phyloP scores from a whole-genome alignment of 2,329 filamentous ascomycete species.

The Alternaria sp. region DNA sequence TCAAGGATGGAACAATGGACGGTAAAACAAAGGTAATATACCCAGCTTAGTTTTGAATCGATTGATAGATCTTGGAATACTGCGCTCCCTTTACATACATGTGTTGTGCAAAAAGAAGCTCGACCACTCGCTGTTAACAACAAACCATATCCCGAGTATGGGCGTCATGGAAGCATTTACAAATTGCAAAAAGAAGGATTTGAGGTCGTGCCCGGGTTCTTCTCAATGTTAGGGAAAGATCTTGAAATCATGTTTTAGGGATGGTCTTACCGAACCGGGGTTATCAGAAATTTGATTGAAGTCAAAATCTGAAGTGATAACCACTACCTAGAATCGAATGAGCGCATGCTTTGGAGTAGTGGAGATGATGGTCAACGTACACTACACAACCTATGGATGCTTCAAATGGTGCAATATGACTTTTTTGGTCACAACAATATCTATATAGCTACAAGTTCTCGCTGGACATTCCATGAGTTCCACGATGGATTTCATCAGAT shows the following conservation, averaged over 20 bases:
- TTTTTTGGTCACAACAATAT: fast-evolving
- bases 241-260: not conserved
- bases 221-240: slow-evolving; percentile 8
- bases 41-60: not conserved
- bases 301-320: slow-evolving; percentile 41
- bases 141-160: not conserved
- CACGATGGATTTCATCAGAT: not conserved
- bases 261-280: slow-evolving; percentile 30
- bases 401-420: slow-evolving; percentile 16
- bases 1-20: not conserved
- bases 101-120: not conserved
- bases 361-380: slow-evolving; percentile 8
- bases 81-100: not conserved
- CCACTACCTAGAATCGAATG: slow-evolving; percentile 32
- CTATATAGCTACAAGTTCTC: not conserved
- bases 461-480: too few species aligned
- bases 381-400: slow-evolving; percentile 27
- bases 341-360: slow-evolving; percentile 5
- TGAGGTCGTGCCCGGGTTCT: slow-evolving; percentile 27
- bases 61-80: not conserved
- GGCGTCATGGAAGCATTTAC: not conserved
- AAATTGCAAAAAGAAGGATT: slow-evolving; percentile 1
- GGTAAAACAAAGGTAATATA: not conserved
- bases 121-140: not conserved
- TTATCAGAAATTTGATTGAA: slow-evolving; percentile 29